phyloP scores from a whole-genome alignment of 2,329 filamentous ascomycete species.

The Pseudogymnoascus sp. region DNA sequence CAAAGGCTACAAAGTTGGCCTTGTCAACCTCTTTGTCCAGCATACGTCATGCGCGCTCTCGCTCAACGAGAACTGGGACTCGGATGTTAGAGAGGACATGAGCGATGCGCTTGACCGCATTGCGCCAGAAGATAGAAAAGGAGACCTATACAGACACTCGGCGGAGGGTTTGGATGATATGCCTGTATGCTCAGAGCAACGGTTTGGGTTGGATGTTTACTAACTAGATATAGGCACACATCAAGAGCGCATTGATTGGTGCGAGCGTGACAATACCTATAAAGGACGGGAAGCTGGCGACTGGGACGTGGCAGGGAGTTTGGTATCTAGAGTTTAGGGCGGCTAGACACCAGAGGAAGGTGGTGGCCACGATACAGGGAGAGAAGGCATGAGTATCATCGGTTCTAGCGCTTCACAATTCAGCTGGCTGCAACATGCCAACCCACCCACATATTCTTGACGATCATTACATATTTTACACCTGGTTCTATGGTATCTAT shows the following conservation, averaged over 20 bases:
- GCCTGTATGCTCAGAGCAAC: conserved; percentile 51
- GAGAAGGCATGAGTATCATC: conserved; percentile 46
- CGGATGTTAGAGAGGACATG: conserved; percentile 87
- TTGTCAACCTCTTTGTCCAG: conserved; percentile 87
- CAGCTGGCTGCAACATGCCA: not conserved
- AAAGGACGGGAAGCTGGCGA: conserved; percentile 66
- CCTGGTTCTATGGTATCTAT: conserved; percentile 4
- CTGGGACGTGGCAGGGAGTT: conserved; percentile 75
- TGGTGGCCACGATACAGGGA: conserved; percentile 92
- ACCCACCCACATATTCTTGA: not conserved
- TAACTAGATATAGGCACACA: conserved; percentile 57
- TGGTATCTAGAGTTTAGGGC: conserved; percentile 90
- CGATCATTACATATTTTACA: conserved; percentile 6
- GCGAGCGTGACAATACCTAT: conserved; percentile 89
- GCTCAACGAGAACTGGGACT: conserved; percentile 86
- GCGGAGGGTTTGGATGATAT: conserved; percentile 90
- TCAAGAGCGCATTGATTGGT: conserved; percentile 84
- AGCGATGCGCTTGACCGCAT: conserved; percentile 86
- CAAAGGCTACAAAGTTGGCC: conserved; percentile 70
- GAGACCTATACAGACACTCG: conserved; percentile 72
- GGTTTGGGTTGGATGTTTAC: not conserved
- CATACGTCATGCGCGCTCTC: conserved; percentile 88
- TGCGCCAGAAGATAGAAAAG: conserved; percentile 70
- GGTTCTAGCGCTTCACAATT: not conserved
- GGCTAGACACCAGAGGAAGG: conserved; percentile 68